Evolutionary conservation across 169 alveolate genomes (phyloP).

Genomic region (Plasmodium gonderi): DNA sequence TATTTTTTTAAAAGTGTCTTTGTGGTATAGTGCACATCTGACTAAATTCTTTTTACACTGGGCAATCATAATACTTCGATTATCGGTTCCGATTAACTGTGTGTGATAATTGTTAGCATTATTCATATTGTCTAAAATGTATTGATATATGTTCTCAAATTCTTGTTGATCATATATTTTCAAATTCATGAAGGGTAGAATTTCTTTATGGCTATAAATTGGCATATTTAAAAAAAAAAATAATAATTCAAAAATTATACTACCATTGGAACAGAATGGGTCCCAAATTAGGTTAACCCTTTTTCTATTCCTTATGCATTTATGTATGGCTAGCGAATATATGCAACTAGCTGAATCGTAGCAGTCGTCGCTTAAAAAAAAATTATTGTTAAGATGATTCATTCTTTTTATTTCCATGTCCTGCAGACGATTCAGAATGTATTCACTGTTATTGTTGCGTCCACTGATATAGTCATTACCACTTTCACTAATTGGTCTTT

Average conservation of each 20-base stretch:
- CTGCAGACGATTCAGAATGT: constrained; percentile 2
- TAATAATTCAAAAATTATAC: constrained; percentile 37
- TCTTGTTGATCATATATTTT: constrained; percentile 48
- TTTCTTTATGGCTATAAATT: constrained; percentile 32
- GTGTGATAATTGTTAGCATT: background rate
- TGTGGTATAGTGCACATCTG: constrained; percentile 30
- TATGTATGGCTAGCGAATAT: constrained; percentile 30
- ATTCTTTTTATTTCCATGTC: constrained; percentile 61
- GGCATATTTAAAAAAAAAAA: constrained; percentile 35
- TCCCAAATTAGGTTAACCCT: constrained; percentile 57
- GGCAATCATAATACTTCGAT: constrained; percentile 52
- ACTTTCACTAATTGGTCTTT: too few relatives aligned
- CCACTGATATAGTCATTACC: too few relatives aligned
- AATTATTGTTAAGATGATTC: constrained; percentile 42
- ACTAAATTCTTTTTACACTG: constrained; percentile 62
- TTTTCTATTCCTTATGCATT: constrained; percentile 48
- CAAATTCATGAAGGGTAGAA: constrained; percentile 69
- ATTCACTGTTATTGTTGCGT: background rate
- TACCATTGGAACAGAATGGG: constrained; percentile 65
- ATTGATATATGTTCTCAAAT: constrained; percentile 15
- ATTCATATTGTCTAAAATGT: background rate
- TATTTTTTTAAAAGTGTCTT: background rate
- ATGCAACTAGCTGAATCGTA: constrained; percentile 66
- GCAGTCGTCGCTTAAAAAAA: constrained; percentile 71
- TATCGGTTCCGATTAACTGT: constrained; percentile 54